phyloP scores from a whole-genome alignment of 129 eudicot species.

The Artemisia argyi region DNA sequence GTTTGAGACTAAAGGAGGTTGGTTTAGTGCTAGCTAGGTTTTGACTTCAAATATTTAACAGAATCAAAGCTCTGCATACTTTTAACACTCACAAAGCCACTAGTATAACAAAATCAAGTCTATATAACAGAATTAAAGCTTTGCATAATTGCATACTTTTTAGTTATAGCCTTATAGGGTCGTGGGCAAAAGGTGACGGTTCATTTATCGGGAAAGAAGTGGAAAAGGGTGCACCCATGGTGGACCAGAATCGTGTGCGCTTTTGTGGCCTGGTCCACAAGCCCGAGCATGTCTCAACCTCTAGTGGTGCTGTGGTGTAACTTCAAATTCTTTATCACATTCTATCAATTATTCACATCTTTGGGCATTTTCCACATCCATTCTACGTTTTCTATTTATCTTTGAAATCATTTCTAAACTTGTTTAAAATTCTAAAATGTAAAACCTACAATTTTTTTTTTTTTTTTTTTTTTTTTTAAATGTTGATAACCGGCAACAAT shows the following conservation, averaged over 20 bases:
- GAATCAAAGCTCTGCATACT: constrained; percentile 5
- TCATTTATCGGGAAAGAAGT: too few species aligned
- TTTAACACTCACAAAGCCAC: neutral
- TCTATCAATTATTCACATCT: constrained; percentile 13
- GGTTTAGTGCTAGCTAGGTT: too few species aligned
- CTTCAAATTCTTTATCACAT: constrained; percentile 6
- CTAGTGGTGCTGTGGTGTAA: constrained; percentile 21
- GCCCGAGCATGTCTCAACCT: neutral
- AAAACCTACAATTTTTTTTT: too few species aligned
- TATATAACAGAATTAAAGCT: too few species aligned
- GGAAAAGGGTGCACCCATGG: neutral
- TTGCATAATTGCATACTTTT: neutral
- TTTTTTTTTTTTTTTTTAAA: too few species aligned
- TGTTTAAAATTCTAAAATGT: too few species aligned
- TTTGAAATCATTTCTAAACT: too few species aligned
- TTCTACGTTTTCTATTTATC: neutral
- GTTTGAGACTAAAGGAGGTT: too few species aligned
- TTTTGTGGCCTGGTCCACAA: constrained; percentile 24
- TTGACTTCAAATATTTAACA: neutral
- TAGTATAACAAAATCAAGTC: too few species aligned
- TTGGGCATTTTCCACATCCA: neutral
- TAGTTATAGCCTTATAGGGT: neutral
- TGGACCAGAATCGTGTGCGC: constrained; percentile 32
- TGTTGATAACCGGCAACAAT: too few species aligned
- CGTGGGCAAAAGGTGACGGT: constrained; percentile 1